Evolutionary conservation across 2,329 filamentous ascomycete species (phyloP), one percentile per base, ranked within the genome.

Genomic region (Ophiosphaerella narmari): DNA sequence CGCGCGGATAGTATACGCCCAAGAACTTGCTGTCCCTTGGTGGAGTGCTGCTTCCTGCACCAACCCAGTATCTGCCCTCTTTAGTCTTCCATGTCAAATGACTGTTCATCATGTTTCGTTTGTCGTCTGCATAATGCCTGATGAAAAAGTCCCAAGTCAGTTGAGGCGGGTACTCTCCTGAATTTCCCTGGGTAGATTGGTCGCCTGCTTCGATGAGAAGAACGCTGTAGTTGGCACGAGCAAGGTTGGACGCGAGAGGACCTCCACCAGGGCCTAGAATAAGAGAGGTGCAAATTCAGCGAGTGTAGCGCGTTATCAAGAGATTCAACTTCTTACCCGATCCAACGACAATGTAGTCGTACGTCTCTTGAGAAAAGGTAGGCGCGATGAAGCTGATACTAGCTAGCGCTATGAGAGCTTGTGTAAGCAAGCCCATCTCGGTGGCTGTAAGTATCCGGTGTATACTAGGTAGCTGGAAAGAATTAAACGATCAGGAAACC

Each of bases 301-400:
- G 12, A 9, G 7, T 18, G 6, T 18, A 16, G 5, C 4, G 5
- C 21, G 21, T 7, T 21, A 11, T 21, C 12, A 18, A 23, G n/a
- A 13, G 37, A 21, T 7, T 11, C 2, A 24, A 4, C 21, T 21
- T 39, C 37, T n/a, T 21, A 39, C 37, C 62, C 3, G 80, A 82
- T 7, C 83, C 83, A 29, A 86, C 81, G 9, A 86, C 77, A 34
- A 86, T 74, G 68, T 84, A 86, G 52, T 86, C 83, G 60, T 86
- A 86, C 9, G 46, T 50, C 26, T 65, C 60, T 39, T 57, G 52
- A n/a, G 54, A 44, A 12, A 54, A 2, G 13, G 41, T 33, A 3
- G 46, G 42, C 9, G 18, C 14, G 14, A 54, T 13, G 21, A 60
- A 16, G 13, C 46, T 32, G 1, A 46, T 35, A 32, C 39, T 26